Evolutionary conservation across 2,329 filamentous ascomycete genomes (phyloP), one percentile per base, ranked within the genome.

Genomic region (Cladosporium velox): DNA sequence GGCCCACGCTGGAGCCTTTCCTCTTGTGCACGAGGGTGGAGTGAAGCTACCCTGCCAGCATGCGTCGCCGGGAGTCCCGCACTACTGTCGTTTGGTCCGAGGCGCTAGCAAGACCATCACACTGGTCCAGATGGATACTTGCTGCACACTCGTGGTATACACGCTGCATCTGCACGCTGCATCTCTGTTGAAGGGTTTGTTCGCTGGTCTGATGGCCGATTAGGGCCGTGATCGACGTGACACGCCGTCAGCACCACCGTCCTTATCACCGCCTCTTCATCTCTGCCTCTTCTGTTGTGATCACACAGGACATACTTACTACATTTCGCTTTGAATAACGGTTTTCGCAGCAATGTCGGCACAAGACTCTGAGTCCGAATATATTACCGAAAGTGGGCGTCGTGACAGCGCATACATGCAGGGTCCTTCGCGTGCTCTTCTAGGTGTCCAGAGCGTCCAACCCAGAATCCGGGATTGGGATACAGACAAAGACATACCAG

Each of bases 321-420:
- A 30, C 49, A n/a, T 1, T 52, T 15, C 18, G 30, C 30, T 18
- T 14, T 5, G n/a, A 47, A 7, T 21, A 47, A 47, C 7, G 4
- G n/a, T 47, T 34, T 57, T 58, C 57, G 57, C 57, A 59, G 38
- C 57, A 44, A 64, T 64, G 61, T 57, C 61, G 51, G 51, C 47
- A 15, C 44, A 41, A 34, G 28, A 44, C 51, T 64, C 51, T 35
- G 28, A 44, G 34, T 64, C 61, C 51, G 61, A 64, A 32, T 44
- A 57, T 38, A 44, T 30, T 64, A 57, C 61, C 61, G 61, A 44
- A 64, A 64, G 61, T 64, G 61, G 61, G 61, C 61, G 51, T 47
- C 34, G 61, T 64, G 61, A 55, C 61, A 64, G 61, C 61, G 61
- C 61, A 64, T 57, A 28, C 49, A 64, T 55, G 61, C 61, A 64